phyloP scores from a whole-genome alignment of 495 filamentous ascomycete genomes.

The Aspergillus sclerotioniger region DNA sequence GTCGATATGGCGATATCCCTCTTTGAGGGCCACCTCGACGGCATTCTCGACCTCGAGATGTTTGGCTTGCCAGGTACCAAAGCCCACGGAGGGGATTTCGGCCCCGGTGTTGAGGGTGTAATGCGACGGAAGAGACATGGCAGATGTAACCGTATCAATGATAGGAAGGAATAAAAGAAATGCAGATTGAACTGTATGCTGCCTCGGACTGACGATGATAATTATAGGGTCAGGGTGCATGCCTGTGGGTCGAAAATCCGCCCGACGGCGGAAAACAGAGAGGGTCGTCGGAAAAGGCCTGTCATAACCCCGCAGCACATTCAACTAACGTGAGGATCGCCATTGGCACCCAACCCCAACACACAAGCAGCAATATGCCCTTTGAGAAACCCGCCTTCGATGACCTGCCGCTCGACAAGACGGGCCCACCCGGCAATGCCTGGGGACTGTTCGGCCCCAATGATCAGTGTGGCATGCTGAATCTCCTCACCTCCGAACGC shows the following conservation, averaged over 20 bases:
- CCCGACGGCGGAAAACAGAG: too few species aligned
- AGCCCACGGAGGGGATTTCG: constrained; percentile 37
- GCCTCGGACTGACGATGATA: too few species aligned
- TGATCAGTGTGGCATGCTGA: constrained; percentile 52
- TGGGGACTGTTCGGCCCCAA: constrained; percentile 51
- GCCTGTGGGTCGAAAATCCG: too few species aligned
- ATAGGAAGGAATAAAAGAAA: neutral
- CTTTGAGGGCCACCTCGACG: constrained; percentile 45
- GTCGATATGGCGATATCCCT: constrained; percentile 71
- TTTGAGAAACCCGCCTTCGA: constrained; percentile 29
- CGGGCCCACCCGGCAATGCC: constrained; percentile 48
- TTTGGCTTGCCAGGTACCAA: constrained; percentile 38
- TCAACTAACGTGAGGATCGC: too few species aligned
- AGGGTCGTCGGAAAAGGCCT: too few species aligned
- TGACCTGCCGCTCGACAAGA: constrained; percentile 46
- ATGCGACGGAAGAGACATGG: constrained; percentile 39
- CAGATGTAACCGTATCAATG: neutral
- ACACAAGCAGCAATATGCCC: neutral
- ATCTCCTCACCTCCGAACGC: constrained; percentile 50
- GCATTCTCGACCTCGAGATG: constrained; percentile 35
- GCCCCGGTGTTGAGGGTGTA: constrained; percentile 44
- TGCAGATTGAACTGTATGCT: neutral
- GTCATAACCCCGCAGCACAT: too few species aligned
- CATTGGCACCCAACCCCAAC: too few species aligned
- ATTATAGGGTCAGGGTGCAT: too few species aligned